A percentile compares a stretch with the other conserved stretches of the same genome.
Evolutionary conservation across 768 basidiomycete genomes (phyloP).

Genomic region (Stropharia rugosoannulata): DNA sequence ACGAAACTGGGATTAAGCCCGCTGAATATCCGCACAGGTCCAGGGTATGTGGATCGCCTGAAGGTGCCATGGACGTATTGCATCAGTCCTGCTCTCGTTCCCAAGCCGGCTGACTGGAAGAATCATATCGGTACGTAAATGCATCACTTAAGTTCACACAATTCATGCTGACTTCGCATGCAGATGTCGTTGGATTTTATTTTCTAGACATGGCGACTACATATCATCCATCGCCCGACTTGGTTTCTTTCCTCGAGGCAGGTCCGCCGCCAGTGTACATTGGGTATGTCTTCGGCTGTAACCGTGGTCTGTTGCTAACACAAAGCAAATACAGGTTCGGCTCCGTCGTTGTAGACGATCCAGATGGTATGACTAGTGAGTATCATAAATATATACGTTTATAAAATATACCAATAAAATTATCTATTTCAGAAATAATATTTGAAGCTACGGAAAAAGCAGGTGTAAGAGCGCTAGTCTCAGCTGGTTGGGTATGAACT

Average conservation of each 20-base stretch:
- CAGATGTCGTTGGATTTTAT: slow-evolving; percentile 66
- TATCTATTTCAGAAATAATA: slow-evolving; percentile 41
- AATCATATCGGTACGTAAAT: slow-evolving; percentile 49
- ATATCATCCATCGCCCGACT: slow-evolving; percentile 48
- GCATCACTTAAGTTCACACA: background rate
- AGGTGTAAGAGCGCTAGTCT: slow-evolving; percentile 59
- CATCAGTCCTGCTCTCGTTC: slow-evolving; percentile 56
- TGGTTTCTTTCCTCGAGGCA: slow-evolving; percentile 44
- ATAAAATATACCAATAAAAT: no score
- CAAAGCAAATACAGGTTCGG: slow-evolving; percentile 45
- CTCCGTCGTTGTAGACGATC: slow-evolving; percentile 58
- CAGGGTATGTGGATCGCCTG: slow-evolving; percentile 48
- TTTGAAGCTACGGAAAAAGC: slow-evolving; percentile 57
- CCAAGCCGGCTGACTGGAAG: slow-evolving; percentile 64
- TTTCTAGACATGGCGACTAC: slow-evolving; percentile 52
- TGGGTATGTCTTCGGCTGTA: slow-evolving; percentile 35
- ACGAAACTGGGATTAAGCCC: slow-evolving; percentile 46
- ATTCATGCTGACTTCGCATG: background rate
- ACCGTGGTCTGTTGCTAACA: background rate
- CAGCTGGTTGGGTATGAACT: slow-evolving; percentile 56
- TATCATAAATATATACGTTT: background rate
- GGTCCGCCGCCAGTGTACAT: slow-evolving; percentile 60
- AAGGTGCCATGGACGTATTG: slow-evolving; percentile 66
- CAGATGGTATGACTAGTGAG: slow-evolving; percentile 49
- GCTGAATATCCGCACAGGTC: slow-evolving; percentile 48